Evolutionary conservation across 225 moss, liverwort and hornwort genomes (phyloP), one percentile per base, ranked within the genome.

Genomic region (Bryoerythrophyllum caledonicum): DNA sequence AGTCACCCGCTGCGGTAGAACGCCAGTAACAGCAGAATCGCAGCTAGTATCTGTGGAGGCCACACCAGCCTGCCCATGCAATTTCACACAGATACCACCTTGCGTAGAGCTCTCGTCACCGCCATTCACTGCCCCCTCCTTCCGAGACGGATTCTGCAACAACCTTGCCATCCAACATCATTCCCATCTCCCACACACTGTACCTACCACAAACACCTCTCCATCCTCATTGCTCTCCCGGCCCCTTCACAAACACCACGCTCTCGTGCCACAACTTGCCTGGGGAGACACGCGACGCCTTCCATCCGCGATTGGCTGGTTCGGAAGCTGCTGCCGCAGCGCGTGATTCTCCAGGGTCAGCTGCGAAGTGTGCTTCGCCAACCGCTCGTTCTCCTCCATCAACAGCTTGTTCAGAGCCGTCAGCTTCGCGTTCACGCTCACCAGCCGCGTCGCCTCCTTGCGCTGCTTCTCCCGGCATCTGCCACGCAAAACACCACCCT

Each of bases 31-130:
- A 27, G 86, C 88, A 32, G 88, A 88, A 76, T 88, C 88, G 34
- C 81, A 88, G 86, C 88, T 88, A 10, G 88, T 88, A 83, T 88
- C 88, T 72, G 88, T 88, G 86, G 88, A 88, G 88, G 88, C 88
- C 83, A 88, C 71, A 32, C 88, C 88, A 46, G 85, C 86, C 86
- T 86, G 88, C 81, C 88, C 86, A 48, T 81, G 88, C 25, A 86
- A 60, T 65, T 86, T 85, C 53, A 88, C 83, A 86, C 88, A 85
- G 72, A 88, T 81, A 86, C 85, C 88, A 32, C 88, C 88, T 79
- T 83, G 85, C 24, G 88, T 86, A 20, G 88, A 88, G 83, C 85
- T 88, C 79, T 88, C 85, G 49, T 88, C 88, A 23, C 88, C 88
- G 8, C 88, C 88, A 75, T 86, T 83, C 32, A 76, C 76, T 25